A percentile compares a stretch with the other conserved stretches of the same genome.
phyloP scores from a whole-genome alignment of 148 eudicot species.

The Beta vulgaris region DNA sequence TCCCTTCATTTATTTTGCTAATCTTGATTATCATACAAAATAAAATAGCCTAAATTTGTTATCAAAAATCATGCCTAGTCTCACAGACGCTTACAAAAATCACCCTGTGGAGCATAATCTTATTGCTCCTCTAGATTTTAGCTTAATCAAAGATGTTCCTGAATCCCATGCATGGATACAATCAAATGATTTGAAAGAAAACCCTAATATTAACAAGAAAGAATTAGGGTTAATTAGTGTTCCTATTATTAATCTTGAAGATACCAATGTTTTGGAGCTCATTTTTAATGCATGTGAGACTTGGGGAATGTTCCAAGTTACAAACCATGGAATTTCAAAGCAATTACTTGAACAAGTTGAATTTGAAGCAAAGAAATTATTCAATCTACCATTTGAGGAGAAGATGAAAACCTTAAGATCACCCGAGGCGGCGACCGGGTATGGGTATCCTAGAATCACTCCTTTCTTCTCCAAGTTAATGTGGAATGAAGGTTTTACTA shows the following conservation, averaged over 20 bases:
- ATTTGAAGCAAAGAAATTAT: conserved; percentile 35
- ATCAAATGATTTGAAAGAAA: not conserved
- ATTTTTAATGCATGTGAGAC: conserved; percentile 44
- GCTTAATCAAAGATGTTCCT: conserved; percentile 35
- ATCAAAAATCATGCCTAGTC: conserved; percentile 11
- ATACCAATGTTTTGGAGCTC: conserved; percentile 30
- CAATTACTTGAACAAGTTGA: conserved; percentile 37
- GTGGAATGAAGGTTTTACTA: conserved; percentile 82
- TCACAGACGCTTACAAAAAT: conserved; percentile 17
- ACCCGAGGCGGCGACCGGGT: conserved; percentile 46
- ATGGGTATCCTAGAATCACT: conserved; percentile 50
- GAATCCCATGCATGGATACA: conserved; percentile 48
- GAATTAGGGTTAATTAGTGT: not conserved
- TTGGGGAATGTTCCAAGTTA: conserved; percentile 62
- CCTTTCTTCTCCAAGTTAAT: conserved; percentile 51
- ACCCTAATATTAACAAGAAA: not conserved
- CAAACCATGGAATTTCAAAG: conserved; percentile 47
- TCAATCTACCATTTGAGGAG: conserved; percentile 41
- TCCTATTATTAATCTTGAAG: conserved; percentile 44
- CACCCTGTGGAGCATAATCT: not conserved
- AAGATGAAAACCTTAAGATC: conserved; percentile 51
- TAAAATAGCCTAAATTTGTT: too few relatives aligned
- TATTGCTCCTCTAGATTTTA: conserved; percentile 27
- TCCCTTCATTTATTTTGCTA: too few relatives aligned
- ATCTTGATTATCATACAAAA: too few relatives aligned